A percentile compares a stretch with the other conserved stretches of the same genome.
phyloP scores from a whole-genome alignment of 495 filamentous ascomycete species.

The Niebla homalea region DNA sequence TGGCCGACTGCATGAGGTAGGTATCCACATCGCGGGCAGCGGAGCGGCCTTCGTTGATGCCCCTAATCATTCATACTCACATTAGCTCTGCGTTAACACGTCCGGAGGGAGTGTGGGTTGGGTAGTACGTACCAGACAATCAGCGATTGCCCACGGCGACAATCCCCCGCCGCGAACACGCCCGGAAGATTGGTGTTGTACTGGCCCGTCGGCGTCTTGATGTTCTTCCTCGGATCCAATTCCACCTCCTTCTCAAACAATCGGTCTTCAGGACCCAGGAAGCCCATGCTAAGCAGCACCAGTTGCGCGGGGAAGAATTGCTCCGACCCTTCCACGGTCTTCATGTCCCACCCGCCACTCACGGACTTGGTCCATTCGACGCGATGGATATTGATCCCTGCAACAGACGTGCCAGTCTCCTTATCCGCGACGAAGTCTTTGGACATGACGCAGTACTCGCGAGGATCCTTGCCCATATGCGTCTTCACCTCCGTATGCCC shows the following conservation, averaged over 20 bases:
- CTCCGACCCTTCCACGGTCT: constrained; percentile 86
- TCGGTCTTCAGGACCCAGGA: constrained; percentile 89
- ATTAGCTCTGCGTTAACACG: not conserved
- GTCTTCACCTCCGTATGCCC: constrained; percentile 95
- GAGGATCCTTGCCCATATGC: constrained; percentile 93
- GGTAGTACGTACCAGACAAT: constrained; percentile 81
- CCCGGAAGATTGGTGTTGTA: constrained; percentile 83
- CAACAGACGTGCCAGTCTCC: constrained; percentile 34
- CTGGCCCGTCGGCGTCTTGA: constrained; percentile 86
- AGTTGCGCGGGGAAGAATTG: constrained; percentile 97
- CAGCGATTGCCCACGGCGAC: constrained; percentile 86
- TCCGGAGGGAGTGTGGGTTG: not conserved
- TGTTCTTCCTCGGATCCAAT: constrained; percentile 88
- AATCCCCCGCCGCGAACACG: constrained; percentile 93
- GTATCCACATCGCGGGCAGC: constrained; percentile 88
- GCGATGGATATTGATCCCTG: constrained; percentile 93
- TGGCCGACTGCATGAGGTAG: constrained; percentile 64
- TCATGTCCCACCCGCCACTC: constrained; percentile 97
- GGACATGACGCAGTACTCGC: constrained; percentile 98
- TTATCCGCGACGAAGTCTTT: constrained; percentile 93
- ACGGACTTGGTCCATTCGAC: constrained; percentile 93
- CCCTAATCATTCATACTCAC: constrained; percentile 38
- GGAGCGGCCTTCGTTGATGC: constrained; percentile 97
- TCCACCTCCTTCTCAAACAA: constrained; percentile 78
- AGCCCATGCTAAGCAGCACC: constrained; percentile 95